phyloP scores from a whole-genome alignment of 768 basidiomycete genomes.

The Pulveroboletus frians region DNA sequence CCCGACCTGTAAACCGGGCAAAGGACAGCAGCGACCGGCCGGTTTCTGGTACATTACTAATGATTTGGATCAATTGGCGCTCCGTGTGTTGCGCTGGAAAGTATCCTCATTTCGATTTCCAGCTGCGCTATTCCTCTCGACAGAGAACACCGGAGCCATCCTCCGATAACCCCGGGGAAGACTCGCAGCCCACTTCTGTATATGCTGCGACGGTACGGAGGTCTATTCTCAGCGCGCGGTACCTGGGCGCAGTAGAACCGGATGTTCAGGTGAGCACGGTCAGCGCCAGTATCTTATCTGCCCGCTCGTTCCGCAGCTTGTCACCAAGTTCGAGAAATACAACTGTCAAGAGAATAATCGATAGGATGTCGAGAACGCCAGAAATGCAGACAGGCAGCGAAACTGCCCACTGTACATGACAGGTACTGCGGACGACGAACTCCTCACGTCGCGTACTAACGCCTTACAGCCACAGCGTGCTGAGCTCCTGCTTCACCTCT shows the following conservation, averaged over 20 bases:
- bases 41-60: too few species aligned
- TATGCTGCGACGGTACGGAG: not conserved
- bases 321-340: not conserved
- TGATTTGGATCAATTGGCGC: too few species aligned
- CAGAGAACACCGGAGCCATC: too few species aligned
- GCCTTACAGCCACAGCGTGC: slow-evolving; percentile 22
- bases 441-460: not conserved
- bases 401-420: not conserved
- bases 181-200: too few species aligned
- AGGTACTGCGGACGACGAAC: too few species aligned
- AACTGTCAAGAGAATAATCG: not conserved
- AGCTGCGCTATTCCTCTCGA: too few species aligned
- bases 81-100: too few species aligned
- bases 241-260: not conserved
- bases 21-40: too few species aligned
- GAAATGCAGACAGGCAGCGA: not conserved
- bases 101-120: too few species aligned
- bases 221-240: not conserved
- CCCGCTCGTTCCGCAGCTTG: too few species aligned
- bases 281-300: not conserved
- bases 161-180: too few species aligned
- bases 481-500: slow-evolving; percentile 15
- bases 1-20: too few species aligned
- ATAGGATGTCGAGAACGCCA: not conserved
- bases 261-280: not conserved